Percentiles rank a stretch among this genome's conserved stretches.
Conservation (phyloP, 768 basidiomycete genomes). For the Russula sp. region DNA sequence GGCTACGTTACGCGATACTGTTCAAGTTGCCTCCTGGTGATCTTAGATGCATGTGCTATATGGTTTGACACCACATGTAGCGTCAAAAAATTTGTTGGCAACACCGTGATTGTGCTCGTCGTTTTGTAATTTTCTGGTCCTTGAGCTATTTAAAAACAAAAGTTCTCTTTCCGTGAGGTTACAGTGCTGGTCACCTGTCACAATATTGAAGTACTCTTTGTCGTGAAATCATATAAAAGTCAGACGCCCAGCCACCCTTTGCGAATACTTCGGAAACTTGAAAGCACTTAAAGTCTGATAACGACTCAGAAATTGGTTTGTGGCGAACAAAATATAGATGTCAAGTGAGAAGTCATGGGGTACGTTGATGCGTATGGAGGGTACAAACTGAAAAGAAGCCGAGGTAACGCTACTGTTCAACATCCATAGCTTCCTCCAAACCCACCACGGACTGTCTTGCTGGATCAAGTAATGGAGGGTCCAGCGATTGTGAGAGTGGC, state of each 20-base stretch:
- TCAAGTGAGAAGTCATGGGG: background rate
- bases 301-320: background rate
- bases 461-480: background rate
- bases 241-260: background rate
- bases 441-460: background rate
- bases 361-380: background rate
- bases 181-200: background rate
- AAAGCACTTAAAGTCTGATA: background rate
- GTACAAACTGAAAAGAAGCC: background rate
- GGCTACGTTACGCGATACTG: background rate
- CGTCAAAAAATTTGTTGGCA: background rate
- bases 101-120: background rate
- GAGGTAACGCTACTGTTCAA: slow-evolving; percentile 9
- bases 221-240: background rate
- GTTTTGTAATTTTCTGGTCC: slow-evolving; percentile 11
- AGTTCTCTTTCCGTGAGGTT: background rate
- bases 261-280: background rate
- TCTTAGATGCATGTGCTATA: background rate
- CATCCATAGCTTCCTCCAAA: slow-evolving; percentile 24
- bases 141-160: slow-evolving; percentile 10
- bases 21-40: slow-evolving; percentile 10
- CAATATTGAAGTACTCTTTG: background rate
- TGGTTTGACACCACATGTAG: background rate
- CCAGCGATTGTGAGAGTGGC: background rate
- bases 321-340: background rate